A percentile compares a stretch with the other conserved stretches of the same genome.
Conservation (phyloP, 208 protist species). For the Leptomonas seymouri region DNA sequence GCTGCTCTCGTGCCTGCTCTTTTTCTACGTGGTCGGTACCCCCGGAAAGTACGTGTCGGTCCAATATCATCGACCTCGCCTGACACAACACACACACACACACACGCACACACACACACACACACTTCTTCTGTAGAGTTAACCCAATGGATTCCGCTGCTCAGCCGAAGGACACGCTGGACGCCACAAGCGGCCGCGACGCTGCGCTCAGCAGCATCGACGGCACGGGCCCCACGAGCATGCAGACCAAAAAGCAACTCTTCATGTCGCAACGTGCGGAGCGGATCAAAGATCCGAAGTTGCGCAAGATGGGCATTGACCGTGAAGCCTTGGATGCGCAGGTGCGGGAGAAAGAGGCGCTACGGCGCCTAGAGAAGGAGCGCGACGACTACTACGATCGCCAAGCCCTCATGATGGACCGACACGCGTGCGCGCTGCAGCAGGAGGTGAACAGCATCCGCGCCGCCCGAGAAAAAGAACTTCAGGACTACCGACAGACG, state of each 20-base stretch:
- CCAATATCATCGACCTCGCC: too few relatives aligned
- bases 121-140: too few relatives aligned
- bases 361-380: constrained; percentile 84
- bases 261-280: constrained; percentile 90
- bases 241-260: constrained; percentile 74
- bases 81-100: not conserved
- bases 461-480: constrained; percentile 71
- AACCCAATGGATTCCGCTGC: constrained; percentile 20
- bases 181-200: constrained; percentile 16
- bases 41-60: too few relatives aligned
- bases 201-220: not conserved
- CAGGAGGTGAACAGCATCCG: constrained; percentile 87
- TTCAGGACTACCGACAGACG: constrained; percentile 84
- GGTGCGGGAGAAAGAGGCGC: constrained; percentile 88
- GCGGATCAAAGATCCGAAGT: constrained; percentile 91
- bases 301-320: constrained; percentile 93
- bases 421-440: constrained; percentile 87
- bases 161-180: constrained; percentile 9
- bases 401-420: constrained; percentile 88
- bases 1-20: too few relatives aligned
- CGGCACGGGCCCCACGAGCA: constrained; percentile 17
- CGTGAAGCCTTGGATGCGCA: constrained; percentile 89
- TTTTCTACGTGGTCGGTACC: too few relatives aligned
- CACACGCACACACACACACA: not conserved
- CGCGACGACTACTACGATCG: constrained; percentile 88